Conservation (phyloP, 805 yeast species). For the Candida koratica region DNA sequence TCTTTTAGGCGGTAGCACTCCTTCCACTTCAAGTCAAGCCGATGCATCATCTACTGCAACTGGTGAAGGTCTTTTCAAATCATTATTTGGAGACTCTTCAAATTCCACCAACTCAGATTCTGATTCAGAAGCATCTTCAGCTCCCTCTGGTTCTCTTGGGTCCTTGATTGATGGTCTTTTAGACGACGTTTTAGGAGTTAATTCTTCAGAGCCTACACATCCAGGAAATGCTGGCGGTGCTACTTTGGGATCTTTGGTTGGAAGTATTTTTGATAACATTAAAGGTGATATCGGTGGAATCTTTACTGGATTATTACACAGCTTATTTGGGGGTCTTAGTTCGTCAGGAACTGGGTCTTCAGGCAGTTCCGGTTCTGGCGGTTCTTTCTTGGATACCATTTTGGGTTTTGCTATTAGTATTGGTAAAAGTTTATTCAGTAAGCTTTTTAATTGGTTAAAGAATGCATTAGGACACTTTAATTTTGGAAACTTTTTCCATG, state of each 20-base stretch:
- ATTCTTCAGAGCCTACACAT: conserved; percentile 7
- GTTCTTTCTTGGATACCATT: conserved; percentile 6
- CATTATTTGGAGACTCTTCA: conserved; percentile 12
- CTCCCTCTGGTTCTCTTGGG: conserved; percentile 14
- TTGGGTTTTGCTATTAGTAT: background rate
- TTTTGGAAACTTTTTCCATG: conserved; percentile 11
- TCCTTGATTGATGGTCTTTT: conserved; percentile 14
- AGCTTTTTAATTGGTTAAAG: conserved; percentile 13
- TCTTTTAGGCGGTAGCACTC: conserved; percentile 10
- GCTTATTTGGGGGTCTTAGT: conserved; percentile 12
- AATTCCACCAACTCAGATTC: conserved; percentile 6
- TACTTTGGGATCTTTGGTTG: conserved; percentile 8
- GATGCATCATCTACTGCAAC: conserved; percentile 12
- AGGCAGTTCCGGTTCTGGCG: conserved; percentile 6
- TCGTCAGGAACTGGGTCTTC: background rate
- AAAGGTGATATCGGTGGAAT: background rate
- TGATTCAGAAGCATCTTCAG: conserved; percentile 9
- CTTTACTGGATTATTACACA: conserved; percentile 12
- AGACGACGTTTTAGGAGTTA: conserved; percentile 15
- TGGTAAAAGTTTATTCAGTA: conserved; percentile 8
- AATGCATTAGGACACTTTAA: conserved; percentile 8
- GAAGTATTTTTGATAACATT: conserved; percentile 6
- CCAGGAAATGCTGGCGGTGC: conserved; percentile 8
- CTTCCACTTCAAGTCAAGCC: conserved; percentile 11
- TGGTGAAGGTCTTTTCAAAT: conserved; percentile 13